Conservation (phyloP, 257 asterid genomes). For the Solanum tacnaense region DNA sequence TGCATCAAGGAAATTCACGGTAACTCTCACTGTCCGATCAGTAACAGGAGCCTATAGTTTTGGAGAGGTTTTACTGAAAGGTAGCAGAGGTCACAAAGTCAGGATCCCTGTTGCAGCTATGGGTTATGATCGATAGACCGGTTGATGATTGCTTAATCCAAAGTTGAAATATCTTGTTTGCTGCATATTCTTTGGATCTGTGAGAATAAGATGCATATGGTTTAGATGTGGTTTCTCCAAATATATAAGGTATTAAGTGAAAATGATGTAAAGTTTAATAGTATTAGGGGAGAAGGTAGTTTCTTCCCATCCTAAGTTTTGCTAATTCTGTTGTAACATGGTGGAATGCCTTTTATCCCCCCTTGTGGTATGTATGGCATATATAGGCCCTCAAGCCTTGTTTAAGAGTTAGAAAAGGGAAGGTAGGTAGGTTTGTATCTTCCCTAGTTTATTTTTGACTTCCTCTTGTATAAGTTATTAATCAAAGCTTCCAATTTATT, state of each 20-base stretch:
- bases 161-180: conserved; percentile 4
- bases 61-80: conserved; percentile 81
- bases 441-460: conserved; percentile 25
- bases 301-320: conserved; percentile 41
- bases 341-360: conserved; percentile 39
- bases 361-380: conserved; percentile 13
- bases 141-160: background rate
- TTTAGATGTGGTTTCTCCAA: conserved; percentile 23
- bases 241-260: conserved; percentile 2
- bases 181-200: conserved; percentile 27
- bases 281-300: conserved; percentile 18
- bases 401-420: background rate
- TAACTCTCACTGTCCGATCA: conserved; percentile 74
- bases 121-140: conserved; percentile 55
- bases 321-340: conserved; percentile 31
- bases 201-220: conserved; percentile 27
- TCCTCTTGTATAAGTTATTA: conserved; percentile 18
- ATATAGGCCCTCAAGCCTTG: conserved; percentile 4
- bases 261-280: conserved; percentile 39
- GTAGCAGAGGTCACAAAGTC: conserved; percentile 89
- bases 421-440: conserved; percentile 17
- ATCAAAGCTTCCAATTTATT: conserved; percentile 2
- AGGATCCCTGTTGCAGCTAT: conserved; percentile 76
- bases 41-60: conserved; percentile 73
- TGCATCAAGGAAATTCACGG: conserved; percentile 42